phyloP scores from a whole-genome alignment of 1,284 basidiomycete species.

The Trichosporon faecale region DNA sequence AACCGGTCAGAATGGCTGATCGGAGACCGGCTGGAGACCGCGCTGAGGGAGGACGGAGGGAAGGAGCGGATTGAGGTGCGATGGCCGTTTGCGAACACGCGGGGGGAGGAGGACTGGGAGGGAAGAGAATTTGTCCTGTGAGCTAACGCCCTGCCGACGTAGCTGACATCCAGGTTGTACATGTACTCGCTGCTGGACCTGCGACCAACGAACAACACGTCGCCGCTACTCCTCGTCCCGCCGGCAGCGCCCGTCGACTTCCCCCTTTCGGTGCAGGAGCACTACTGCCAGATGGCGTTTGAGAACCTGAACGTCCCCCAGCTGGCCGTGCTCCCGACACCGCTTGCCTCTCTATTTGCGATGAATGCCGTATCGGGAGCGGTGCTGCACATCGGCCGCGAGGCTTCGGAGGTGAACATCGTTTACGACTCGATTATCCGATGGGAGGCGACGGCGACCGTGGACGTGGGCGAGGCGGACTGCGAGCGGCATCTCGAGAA shows the following conservation, averaged over 20 bases:
- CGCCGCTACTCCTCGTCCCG: slow-evolving; percentile 45
- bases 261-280: slow-evolving; percentile 60
- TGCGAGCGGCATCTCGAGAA: slow-evolving; percentile 73
- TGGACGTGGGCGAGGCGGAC: slow-evolving; percentile 66
- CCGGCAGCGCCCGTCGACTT: slow-evolving; percentile 60
- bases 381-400: slow-evolving; percentile 77
- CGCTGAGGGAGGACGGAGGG: slow-evolving; percentile 58
- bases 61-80: slow-evolving; percentile 68
- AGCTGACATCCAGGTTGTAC: slow-evolving; percentile 64
- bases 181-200: slow-evolving; percentile 72
- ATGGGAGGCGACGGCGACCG: slow-evolving; percentile 60
- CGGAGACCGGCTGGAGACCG: slow-evolving; percentile 74
- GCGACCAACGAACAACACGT: slow-evolving; percentile 72
- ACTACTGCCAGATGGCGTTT: slow-evolving; percentile 87
- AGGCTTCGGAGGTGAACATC: slow-evolving; percentile 65
- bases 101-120: slow-evolving; percentile 66
- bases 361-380: slow-evolving; percentile 74
- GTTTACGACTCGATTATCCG: slow-evolving; percentile 73
- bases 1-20: slow-evolving; percentile 74
- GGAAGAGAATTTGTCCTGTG: slow-evolving; percentile 90
- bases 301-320: slow-evolving; percentile 92
- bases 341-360: slow-evolving; percentile 79
- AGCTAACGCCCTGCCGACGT: slow-evolving; percentile 38
- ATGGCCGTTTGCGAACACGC: slow-evolving; percentile 78
- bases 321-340: slow-evolving; percentile 76